Evolutionary conservation across 2,329 filamentous ascomycete genomes (phyloP), one percentile per base, ranked within the genome.

Genomic region (Lasiodiplodia theobromae): DNA sequence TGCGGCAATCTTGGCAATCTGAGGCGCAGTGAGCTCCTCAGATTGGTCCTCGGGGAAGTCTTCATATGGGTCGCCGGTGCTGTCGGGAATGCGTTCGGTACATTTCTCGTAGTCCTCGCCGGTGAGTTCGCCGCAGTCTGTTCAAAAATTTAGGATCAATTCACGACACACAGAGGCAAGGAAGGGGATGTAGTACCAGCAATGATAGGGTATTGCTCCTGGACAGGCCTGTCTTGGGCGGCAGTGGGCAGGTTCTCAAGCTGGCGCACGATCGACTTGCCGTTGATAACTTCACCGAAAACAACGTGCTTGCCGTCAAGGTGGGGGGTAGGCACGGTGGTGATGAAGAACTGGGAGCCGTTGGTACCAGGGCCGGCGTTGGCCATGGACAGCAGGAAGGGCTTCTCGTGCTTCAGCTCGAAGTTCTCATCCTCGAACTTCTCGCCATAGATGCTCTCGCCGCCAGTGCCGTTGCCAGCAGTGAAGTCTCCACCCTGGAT

Each of bases 371-470:
- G 93, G 57, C 96, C 96, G 72, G 96, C 95, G 79, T 99, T 99
- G 76, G 96, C 96, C 96, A 99, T 99, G 78, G 92, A 96, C 71
- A 99, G 86, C 72, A 98, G 85, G 85, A 97, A 97, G 1, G 96
- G 94, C 75, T 91, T 92, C 75, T 96, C 92, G 79, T 99, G 96
- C 86, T 96, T 94, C 77, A 91, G 84, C 66, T 92, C 87, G 77
- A 99, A 98, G 81, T 96, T 97, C 87, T 99, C 95, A 76, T 99
- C 95, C 75, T 93, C 92, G 76, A 99, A 99, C 84, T 97, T 98
- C 80, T 92, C 92, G 77, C 95, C 95, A 78, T 98, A 99, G 81
- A 99, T 98, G 72, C 92, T 96, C 84, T 98, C 96, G 77, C 95
- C 95, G 72, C 95, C 95, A 31, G 95, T 98, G 72, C 95, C 96